A percentile compares a stretch with the other conserved stretches of the same genome.
Conservation (phyloP, 805 yeast genomes). For the Blastobotrys attinorum region DNA sequence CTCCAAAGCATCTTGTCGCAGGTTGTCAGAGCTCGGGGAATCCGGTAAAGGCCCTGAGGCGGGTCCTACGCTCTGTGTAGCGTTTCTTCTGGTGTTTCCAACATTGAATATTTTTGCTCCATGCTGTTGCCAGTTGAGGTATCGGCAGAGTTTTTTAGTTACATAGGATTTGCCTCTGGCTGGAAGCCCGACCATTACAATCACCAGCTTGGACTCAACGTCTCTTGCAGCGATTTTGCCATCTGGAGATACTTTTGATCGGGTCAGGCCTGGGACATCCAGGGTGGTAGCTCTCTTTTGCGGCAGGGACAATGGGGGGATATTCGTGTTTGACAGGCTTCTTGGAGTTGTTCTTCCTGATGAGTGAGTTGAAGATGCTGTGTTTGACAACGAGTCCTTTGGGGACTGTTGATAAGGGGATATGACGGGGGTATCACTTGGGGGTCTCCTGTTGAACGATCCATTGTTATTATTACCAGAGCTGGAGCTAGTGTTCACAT, state of each 20-base stretch:
- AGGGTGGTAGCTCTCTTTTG: conserved; percentile 66
- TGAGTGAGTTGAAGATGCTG: no score
- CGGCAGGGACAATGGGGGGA: conserved; percentile 17
- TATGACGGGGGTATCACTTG: conserved; percentile 19
- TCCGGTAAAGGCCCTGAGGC: conserved; percentile 57
- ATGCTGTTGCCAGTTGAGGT: conserved; percentile 89
- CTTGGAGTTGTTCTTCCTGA: conserved; percentile 7
- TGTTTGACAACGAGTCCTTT: no score
- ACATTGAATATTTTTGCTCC: conserved; percentile 88
- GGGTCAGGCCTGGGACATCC: conserved; percentile 88
- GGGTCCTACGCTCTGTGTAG: conserved; percentile 55
- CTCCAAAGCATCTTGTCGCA: conserved; percentile 15
- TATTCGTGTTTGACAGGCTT: conserved; percentile 4
- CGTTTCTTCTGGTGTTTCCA: conserved; percentile 85
- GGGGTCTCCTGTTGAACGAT: conserved; percentile 17
- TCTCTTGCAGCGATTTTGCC: conserved; percentile 41
- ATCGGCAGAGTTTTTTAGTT: conserved; percentile 83
- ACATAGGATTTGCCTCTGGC: conserved; percentile 93
- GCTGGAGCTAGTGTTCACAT: no score
- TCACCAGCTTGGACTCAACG: conserved; percentile 75
- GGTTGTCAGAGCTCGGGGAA: conserved; percentile 8
- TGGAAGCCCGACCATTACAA: conserved; percentile 93
- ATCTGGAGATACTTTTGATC: conserved; percentile 71
- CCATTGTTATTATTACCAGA: no score
- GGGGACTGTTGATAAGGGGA: no score